Conservation (phyloP, 2,329 filamentous ascomycete species). For the Hortaea werneckii region DNA sequence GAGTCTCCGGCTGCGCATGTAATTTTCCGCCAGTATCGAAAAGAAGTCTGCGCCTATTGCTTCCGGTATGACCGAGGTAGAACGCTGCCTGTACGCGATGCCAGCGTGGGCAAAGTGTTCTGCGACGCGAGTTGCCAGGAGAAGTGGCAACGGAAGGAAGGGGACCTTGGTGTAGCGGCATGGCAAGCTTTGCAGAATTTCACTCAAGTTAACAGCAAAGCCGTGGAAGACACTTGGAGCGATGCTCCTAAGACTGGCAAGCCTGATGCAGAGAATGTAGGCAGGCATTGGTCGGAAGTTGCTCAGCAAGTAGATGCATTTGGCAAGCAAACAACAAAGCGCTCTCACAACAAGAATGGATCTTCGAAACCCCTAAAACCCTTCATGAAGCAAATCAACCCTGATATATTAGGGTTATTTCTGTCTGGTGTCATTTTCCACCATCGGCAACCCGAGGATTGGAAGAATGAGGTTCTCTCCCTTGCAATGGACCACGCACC, state of each 20-base stretch:
- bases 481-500: constrained; percentile 33
- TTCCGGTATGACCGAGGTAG: constrained; percentile 37
- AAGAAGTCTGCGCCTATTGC: constrained; percentile 40
- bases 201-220: constrained; percentile 11
- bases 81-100: constrained; percentile 29
- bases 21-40: constrained; percentile 35
- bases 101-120: constrained; percentile 32
- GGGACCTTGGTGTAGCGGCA: constrained; percentile 18
- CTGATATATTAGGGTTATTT: constrained; percentile 33
- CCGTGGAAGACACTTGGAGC: constrained; percentile 3
- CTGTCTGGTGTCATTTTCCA: constrained; percentile 30
- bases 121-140: constrained; percentile 29
- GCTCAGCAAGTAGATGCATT: not conserved
- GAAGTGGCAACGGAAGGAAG: constrained; percentile 25
- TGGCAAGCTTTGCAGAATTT: constrained; percentile 20
- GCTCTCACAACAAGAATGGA: not conserved
- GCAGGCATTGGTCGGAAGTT: constrained; percentile 7
- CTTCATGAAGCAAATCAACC: constrained; percentile 9
- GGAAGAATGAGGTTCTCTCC: constrained; percentile 24
- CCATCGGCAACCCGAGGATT: constrained; percentile 20
- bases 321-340: not conserved
- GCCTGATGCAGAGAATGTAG: constrained; percentile 9
- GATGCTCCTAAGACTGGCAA: constrained; percentile 6
- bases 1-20: constrained; percentile 31
- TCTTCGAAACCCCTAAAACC: not conserved